Percentiles rank a stretch among this genome's conserved stretches.
phyloP scores from a whole-genome alignment of 257 asterid species.

The Solanum raphanifolium region DNA sequence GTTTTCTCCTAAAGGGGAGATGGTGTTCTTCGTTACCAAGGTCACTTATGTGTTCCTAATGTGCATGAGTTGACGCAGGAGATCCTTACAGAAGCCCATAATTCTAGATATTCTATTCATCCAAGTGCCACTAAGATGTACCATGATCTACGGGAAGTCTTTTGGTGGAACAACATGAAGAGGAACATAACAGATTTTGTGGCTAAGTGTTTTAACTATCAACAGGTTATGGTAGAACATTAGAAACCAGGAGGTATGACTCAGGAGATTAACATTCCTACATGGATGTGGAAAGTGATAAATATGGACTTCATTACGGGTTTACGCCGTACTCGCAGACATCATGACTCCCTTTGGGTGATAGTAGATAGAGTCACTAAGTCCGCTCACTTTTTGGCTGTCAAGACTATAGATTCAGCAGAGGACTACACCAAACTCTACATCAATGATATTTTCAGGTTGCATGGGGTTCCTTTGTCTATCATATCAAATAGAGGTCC shows the following conservation, averaged over 20 bases:
- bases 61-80: too few relatives aligned
- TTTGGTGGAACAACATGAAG: neutral
- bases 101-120: too few relatives aligned
- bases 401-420: too few relatives aligned
- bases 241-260: neutral
- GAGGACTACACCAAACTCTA: neutral
- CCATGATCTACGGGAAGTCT: neutral
- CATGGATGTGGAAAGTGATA: neutral
- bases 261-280: too few relatives aligned
- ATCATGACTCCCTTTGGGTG: neutral
- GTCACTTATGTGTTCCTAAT: too few relatives aligned
- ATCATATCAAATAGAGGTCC: neutral
- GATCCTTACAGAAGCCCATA: too few relatives aligned
- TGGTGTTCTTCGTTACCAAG: too few relatives aligned
- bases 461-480: neutral
- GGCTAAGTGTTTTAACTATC: neutral
- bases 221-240: neutral
- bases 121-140: neutral
- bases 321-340: neutral
- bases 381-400: neutral
- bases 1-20: too few relatives aligned
- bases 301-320: neutral
- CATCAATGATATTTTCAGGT: neutral
- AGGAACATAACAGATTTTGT: neutral
- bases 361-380: too few relatives aligned